Conservation (phyloP, 768 basidiomycete genomes). For the Leccinum truebloodii region DNA sequence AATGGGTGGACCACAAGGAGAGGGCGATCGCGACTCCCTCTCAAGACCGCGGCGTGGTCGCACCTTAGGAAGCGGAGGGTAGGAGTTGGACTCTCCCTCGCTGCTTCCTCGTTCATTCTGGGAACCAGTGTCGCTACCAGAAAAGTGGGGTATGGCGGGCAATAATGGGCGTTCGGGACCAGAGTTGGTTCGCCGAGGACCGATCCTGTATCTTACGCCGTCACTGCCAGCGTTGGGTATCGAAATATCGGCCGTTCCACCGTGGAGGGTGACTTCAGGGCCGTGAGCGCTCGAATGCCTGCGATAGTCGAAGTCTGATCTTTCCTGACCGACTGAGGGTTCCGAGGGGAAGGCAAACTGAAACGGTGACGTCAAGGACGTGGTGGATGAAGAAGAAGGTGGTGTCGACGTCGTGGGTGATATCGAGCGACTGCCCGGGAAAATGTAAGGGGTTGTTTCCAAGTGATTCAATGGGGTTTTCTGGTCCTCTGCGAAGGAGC, state of each 20-base stretch:
- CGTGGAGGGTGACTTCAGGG: slow-evolving; percentile 69
- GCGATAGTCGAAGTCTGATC: slow-evolving; percentile 66
- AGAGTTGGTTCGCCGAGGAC: slow-evolving; percentile 48
- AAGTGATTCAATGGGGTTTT: slow-evolving; percentile 53
- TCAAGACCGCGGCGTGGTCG: slow-evolving; percentile 51
- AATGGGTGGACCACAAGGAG: slow-evolving; percentile 49
- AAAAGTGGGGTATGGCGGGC: slow-evolving; percentile 48
- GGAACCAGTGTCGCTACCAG: slow-evolving; percentile 51
- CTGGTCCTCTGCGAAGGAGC: slow-evolving; percentile 55
- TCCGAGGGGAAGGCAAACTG: slow-evolving; percentile 64
- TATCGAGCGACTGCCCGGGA: slow-evolving; percentile 67
- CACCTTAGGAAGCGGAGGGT: slow-evolving; percentile 41
- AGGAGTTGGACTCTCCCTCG: slow-evolving; percentile 53
- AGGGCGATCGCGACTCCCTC: slow-evolving; percentile 48
- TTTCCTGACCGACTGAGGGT: slow-evolving; percentile 50
- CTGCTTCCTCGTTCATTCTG: slow-evolving; percentile 56
- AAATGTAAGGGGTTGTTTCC: slow-evolving; percentile 58
- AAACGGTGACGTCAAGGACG: slow-evolving; percentile 66
- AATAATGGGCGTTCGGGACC: slow-evolving; percentile 50
- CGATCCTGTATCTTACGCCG: slow-evolving; percentile 60
- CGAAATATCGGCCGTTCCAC: slow-evolving; percentile 73
- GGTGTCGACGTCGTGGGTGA: slow-evolving; percentile 68
- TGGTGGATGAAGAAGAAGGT: slow-evolving; percentile 58
- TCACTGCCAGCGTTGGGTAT: slow-evolving; percentile 52
- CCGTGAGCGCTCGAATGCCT: slow-evolving; percentile 52